Conservation (phyloP, 208 protist species). For the Crithidia expoeki region DNA sequence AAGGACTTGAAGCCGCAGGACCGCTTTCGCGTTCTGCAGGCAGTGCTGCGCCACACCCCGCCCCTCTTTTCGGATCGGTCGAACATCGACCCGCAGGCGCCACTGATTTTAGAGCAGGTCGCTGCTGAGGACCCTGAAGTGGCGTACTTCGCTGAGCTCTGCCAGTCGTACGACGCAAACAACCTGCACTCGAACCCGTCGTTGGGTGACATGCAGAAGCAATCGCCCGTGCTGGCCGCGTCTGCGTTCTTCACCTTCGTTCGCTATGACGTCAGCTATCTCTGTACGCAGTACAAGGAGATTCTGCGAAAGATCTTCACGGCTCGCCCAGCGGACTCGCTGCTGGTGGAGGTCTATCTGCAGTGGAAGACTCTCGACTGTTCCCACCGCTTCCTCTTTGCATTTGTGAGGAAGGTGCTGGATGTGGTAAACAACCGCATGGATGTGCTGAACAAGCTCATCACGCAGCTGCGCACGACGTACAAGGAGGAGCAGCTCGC, state of each 20-base stretch:
- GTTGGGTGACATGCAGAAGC: conserved; percentile 38
- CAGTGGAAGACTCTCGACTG: conserved; percentile 66
- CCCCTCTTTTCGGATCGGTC: conserved; percentile 41
- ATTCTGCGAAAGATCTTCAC: conserved; percentile 69
- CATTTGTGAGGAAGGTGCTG: conserved; percentile 57
- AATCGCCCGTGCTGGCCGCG: conserved; percentile 29
- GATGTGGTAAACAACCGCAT: conserved; percentile 33
- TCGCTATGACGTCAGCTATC: conserved; percentile 70
- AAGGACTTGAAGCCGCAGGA: conserved; percentile 54
- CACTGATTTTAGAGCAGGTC: conserved; percentile 25
- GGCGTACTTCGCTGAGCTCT: conserved; percentile 61
- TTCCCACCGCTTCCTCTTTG: conserved; percentile 46
- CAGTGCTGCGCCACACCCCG: conserved; percentile 77
- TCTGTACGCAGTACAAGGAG: conserved; percentile 67
- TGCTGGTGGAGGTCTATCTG: conserved; percentile 81
- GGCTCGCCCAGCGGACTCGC: conserved; percentile 27
- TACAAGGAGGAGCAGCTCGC: conserved; percentile 39
- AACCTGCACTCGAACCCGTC: conserved; percentile 27
- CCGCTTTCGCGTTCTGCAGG: conserved; percentile 83
- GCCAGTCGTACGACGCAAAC: conserved; percentile 43
- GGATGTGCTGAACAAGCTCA: conserved; percentile 56
- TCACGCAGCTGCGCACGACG: conserved; percentile 40
- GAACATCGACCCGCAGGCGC: conserved; percentile 22
- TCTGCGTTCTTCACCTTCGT: conserved; percentile 87
- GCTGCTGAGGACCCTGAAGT: conserved; percentile 52